Conservation (phyloP, 371 early-diverging fungal species). For the Gilbertella persicaria region DNA sequence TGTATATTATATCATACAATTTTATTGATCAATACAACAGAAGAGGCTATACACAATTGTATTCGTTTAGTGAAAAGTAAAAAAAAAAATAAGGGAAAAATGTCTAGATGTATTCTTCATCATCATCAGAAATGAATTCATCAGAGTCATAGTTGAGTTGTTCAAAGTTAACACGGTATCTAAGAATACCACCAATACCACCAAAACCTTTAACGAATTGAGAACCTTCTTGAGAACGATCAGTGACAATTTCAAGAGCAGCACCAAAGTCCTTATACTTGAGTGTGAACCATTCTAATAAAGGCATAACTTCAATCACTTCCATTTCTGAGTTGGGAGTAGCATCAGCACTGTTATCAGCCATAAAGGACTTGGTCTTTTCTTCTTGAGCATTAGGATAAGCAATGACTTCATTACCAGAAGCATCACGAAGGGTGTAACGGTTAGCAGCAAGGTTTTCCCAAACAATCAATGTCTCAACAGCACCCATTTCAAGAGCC, state of each 20-base stretch:
- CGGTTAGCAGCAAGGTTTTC: conserved; percentile 89
- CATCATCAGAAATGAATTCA: conserved; percentile 41
- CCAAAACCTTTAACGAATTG: conserved; percentile 99
- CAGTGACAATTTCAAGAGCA: conserved; percentile 95
- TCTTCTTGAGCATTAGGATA: conserved; percentile 88
- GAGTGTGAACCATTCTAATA: conserved; percentile 99
- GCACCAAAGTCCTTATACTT: conserved; percentile 97
- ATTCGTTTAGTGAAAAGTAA: too few species aligned
- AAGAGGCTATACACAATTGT: neutral
- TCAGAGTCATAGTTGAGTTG: conserved; percentile 53
- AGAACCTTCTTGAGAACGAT: conserved; percentile 97
- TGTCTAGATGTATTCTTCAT: conserved; percentile 24
- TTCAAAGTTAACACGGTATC: conserved; percentile 93
- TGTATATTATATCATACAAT: neutral
- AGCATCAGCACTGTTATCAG: conserved; percentile 59
- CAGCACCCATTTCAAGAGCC: conserved; percentile 95
- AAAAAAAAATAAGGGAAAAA: neutral
- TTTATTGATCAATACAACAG: conserved; percentile 4
- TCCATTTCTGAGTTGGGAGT: conserved; percentile 66
- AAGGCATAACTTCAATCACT: conserved; percentile 72
- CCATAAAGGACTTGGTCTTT: conserved; percentile 61
- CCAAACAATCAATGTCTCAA: conserved; percentile 98
- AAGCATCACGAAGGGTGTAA: conserved; percentile 73
- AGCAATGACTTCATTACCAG: conserved; percentile 67
- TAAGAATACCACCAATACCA: conserved; percentile 98